Evolutionary conservation across 2,329 filamentous ascomycete genomes (phyloP), one percentile per base, ranked within the genome.

Genomic region (Calonectria multiphialidica): DNA sequence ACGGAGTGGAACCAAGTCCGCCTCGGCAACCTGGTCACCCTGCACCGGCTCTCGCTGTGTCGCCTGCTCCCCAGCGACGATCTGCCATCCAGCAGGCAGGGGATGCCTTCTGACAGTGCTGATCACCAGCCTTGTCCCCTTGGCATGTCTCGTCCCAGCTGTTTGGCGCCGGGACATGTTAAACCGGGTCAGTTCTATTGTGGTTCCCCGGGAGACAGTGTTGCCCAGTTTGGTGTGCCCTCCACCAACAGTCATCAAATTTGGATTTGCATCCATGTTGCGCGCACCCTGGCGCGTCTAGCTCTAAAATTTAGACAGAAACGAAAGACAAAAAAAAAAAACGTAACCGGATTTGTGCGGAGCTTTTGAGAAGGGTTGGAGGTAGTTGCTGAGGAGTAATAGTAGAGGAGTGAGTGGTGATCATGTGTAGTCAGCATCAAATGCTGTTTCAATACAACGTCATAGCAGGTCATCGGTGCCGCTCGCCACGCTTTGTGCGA

Each of bases 401-500:
- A 23, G 6, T 45, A n/a, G n/a, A n/a, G 33, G 44, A 64, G 7
- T n/a, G 21, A 50, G 15, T 35, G 42, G 42, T 44, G 42, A 44
- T 10, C 9, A 13, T 47, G n/a, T 23, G 9, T 18, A 3, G n/a
- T 13, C 21, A 10, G 44, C 44, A 47, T 23, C 10, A 7, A n/a
- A 23, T 1, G 4, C 9, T 21, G 44, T 21, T 23, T 37, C 18
- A 23, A 13, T 5, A 8, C 28, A 18, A 28, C 47, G 33, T 59
- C 35, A 59, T 59, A 59, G 13, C 8, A 59, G 53, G 37, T 59
- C 53, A 40, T 59, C 53, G n/a, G 53, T 59, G n/a, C 93, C 93
- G 77, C 91, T 92, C 23, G 92, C 91, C 37, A 94, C 92, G 80
- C 95, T 96, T 78, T 93, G 90, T 82, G 95, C 90, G 74, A 98